Conservation (phyloP, 345 rosid species). For the Eucalyptus tenuipes region DNA sequence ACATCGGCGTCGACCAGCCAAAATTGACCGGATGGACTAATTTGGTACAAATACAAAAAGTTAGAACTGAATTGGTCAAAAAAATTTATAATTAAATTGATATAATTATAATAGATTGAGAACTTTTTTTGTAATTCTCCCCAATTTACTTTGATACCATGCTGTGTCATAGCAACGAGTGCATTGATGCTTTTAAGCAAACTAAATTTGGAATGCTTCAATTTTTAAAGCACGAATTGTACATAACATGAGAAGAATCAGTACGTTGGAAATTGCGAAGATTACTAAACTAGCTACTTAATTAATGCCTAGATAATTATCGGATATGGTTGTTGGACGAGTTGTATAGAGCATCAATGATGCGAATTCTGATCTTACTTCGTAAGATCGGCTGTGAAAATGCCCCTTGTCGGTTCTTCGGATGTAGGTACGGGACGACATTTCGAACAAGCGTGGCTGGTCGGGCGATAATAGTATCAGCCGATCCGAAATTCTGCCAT, state of each 20-base stretch:
- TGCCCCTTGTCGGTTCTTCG: background rate
- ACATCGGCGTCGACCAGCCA: rapidly evolving
- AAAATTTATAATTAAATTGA: too few relatives aligned
- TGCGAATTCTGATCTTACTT: background rate
- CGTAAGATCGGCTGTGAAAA: background rate
- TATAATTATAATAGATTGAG: too few relatives aligned
- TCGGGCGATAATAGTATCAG: background rate
- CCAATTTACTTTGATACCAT: background rate
- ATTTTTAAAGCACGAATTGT: background rate
- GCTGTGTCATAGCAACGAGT: background rate
- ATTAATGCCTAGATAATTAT: background rate
- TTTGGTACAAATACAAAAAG: rapidly evolving
- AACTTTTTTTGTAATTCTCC: too few relatives aligned
- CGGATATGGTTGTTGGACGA: background rate
- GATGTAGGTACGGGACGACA: slow-evolving; percentile 2
- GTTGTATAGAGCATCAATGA: background rate
- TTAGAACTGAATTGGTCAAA: too few relatives aligned
- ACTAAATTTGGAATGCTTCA: background rate
- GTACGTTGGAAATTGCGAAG: background rate
- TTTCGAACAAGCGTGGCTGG: slow-evolving; percentile 5
- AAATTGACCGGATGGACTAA: too few relatives aligned
- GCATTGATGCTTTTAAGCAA: background rate
- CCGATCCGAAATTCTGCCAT: slow-evolving; percentile 4
- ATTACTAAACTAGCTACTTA: background rate
- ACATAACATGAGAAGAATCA: background rate